Evolutionary conservation across 352 stramenopile genomes (phyloP).

Genomic region (Globisporangium sylvaticum): DNA sequence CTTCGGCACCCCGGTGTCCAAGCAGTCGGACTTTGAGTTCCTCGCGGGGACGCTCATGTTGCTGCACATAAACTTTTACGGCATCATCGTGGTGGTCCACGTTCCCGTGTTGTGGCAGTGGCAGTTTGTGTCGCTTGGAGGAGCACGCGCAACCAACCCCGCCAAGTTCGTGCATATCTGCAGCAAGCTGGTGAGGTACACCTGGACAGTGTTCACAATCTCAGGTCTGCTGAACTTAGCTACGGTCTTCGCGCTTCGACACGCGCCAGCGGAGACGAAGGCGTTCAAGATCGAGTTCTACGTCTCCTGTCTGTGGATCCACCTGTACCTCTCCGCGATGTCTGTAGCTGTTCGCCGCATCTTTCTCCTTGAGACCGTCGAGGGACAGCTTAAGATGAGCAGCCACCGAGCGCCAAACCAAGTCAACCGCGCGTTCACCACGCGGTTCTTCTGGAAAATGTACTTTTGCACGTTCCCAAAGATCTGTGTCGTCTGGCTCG

Average conservation of each 20-base stretch:
- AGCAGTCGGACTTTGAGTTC: conserved; percentile 28
- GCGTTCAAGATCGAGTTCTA: neutral
- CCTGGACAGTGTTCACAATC: neutral
- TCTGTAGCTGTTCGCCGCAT: neutral
- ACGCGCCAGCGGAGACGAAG: neutral
- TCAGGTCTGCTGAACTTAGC: neutral
- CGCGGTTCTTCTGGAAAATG: neutral
- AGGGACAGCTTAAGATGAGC: neutral
- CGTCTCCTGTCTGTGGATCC: neutral
- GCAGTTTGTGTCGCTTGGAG: conserved; percentile 14
- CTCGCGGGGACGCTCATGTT: conserved; percentile 11
- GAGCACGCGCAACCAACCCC: neutral
- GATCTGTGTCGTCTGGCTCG: neutral
- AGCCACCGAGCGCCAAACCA: neutral
- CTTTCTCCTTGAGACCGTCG: neutral
- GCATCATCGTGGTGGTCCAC: neutral
- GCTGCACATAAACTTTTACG: neutral
- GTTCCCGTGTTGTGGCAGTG: neutral
- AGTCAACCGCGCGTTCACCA: neutral
- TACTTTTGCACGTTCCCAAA: no score
- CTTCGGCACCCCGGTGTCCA: conserved; percentile 11
- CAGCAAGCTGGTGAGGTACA: neutral
- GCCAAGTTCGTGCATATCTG: neutral
- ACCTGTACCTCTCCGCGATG: neutral
- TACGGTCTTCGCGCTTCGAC: neutral